phyloP scores from a whole-genome alignment of 257 asterid species.

The Primulina huaijiensis region DNA sequence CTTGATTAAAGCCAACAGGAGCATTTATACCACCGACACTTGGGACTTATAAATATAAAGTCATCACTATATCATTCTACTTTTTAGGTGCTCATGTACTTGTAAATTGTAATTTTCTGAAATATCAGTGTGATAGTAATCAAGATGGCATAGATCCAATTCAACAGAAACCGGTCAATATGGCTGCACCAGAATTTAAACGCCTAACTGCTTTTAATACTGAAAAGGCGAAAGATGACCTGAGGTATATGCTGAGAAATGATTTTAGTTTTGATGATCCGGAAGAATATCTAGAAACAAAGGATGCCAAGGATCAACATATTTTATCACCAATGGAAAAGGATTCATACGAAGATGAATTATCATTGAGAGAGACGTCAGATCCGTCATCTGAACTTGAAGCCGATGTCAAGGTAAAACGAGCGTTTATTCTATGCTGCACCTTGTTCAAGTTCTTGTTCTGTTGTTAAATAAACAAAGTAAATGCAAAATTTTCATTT shows the following conservation, averaged over 20 bases:
- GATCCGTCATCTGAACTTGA: conserved; percentile 18
- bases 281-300: conserved; percentile 43
- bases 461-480: background rate
- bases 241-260: conserved; percentile 49
- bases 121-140: conserved; percentile 40
- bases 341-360: conserved; percentile 35
- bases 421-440: background rate
- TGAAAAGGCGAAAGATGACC: conserved; percentile 58
- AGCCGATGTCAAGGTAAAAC: conserved; percentile 25
- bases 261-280: conserved; percentile 44
- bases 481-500: background rate
- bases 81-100: background rate
- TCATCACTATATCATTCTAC: background rate
- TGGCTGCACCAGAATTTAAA: conserved; percentile 44
- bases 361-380: conserved; percentile 62
- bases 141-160: conserved; percentile 5
- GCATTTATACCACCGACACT: background rate
- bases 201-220: conserved; percentile 59
- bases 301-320: conserved; percentile 30
- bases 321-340: conserved; percentile 21
- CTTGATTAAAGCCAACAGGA: background rate
- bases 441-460: background rate
- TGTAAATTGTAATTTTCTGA: conserved; percentile 23
- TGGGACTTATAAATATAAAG: background rate
- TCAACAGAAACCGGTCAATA: conserved; percentile 27